These are phyloP conservation scores for Alternaria alternata DNA, from an alignment of 2,329 filamentous ascomycete species.

Conservation along the genomic window DNA sequence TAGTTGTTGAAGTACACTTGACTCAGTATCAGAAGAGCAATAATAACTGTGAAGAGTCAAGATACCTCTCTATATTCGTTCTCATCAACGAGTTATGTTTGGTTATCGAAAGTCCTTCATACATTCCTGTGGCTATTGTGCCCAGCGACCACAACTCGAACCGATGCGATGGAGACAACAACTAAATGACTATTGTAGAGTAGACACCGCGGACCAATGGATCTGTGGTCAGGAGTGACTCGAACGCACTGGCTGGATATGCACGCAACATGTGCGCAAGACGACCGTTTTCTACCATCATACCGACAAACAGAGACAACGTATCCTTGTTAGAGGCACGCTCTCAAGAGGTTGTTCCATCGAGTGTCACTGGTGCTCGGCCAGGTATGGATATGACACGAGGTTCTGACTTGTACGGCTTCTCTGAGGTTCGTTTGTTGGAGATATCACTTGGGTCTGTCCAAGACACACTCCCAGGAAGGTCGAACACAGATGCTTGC, in stretches of 20 bases:
- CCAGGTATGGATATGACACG: neutral
- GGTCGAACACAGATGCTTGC: neutral
- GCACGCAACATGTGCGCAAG: neutral
- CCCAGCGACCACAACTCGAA: neutral
- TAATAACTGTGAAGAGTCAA: neutral
- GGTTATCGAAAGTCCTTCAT: neutral
- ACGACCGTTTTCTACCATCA: neutral
- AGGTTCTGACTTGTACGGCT: neutral
- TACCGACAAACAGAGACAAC: neutral
- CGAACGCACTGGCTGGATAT: neutral
- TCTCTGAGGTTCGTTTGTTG: neutral
- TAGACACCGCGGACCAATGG: neutral
- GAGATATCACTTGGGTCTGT: fast-evolving
- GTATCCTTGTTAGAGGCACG: neutral
- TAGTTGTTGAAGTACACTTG: neutral
- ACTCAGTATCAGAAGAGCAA: neutral
- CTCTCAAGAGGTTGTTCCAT: neutral
- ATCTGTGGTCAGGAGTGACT: neutral
- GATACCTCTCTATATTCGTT: too few species aligned
- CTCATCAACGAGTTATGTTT: neutral
- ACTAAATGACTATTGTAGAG: neutral
- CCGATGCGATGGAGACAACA: neutral
- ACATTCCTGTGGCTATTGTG: neutral
- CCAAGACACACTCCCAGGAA: neutral
- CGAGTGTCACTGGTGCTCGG: neutral